Evolutionary conservation across 2,329 filamentous ascomycete species (phyloP).

Genomic region (Fusarium penzigii): DNA sequence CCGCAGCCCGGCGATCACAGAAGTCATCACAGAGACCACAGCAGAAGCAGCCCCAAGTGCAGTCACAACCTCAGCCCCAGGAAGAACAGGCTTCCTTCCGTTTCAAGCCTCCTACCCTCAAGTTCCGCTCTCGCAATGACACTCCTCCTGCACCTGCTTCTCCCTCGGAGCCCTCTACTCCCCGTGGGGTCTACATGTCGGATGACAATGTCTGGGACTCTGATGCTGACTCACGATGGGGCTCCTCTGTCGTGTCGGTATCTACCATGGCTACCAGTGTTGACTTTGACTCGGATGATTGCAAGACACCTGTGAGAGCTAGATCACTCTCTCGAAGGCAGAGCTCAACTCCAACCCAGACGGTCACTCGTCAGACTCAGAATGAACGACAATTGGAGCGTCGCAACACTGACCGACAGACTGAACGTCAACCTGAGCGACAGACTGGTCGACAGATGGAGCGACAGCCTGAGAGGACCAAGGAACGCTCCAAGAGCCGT

Average conservation of each 20-base stretch:
- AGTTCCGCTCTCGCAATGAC: slow-evolving; percentile 25
- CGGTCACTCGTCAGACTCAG: slow-evolving; percentile 16
- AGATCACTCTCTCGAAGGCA: slow-evolving; percentile 20
- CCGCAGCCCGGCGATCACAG: slow-evolving; percentile 3
- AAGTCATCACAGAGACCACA: background rate
- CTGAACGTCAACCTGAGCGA: slow-evolving; percentile 1
- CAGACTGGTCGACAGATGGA: slow-evolving; percentile 1
- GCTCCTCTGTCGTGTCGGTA: slow-evolving; percentile 22
- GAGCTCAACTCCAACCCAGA: slow-evolving; percentile 14
- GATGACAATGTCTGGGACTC: slow-evolving; percentile 29
- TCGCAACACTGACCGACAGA: slow-evolving; percentile 10
- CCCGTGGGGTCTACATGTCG: slow-evolving; percentile 21
- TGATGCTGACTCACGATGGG: slow-evolving; percentile 25
- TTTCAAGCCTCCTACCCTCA: slow-evolving; percentile 27
- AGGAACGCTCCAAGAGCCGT: slow-evolving; percentile 26
- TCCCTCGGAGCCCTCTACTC: slow-evolving; percentile 22
- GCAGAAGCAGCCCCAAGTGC: background rate
- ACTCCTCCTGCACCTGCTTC: slow-evolving; percentile 3
- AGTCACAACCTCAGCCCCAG: slow-evolving; percentile 1
- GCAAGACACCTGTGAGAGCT: slow-evolving; percentile 22
- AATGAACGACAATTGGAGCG: slow-evolving; percentile 15
- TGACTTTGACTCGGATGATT: slow-evolving; percentile 24
- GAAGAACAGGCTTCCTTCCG: slow-evolving; percentile 18
- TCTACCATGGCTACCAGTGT: slow-evolving; percentile 27
- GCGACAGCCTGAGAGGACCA: slow-evolving; percentile 8